These are phyloP conservation scores for Harrya chromipes DNA, from an alignment of 768 basidiomycete genomes.

Conservation along the genomic window DNA sequence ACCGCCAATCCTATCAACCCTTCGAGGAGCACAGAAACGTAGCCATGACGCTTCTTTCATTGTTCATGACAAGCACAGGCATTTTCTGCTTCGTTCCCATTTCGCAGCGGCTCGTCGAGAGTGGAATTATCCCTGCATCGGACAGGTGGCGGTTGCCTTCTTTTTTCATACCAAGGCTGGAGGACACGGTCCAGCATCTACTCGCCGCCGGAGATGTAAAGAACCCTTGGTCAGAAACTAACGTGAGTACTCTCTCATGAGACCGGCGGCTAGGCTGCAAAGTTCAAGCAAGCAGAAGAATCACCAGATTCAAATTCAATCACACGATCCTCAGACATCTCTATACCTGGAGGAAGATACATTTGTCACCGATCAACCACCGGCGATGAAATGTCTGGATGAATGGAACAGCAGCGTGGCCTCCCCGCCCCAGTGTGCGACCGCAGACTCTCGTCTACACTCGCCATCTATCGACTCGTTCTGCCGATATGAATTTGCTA, in stretches of 20 bases:
- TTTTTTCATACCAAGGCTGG: not conserved
- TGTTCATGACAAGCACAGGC: constrained; percentile 23
- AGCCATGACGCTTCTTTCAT: constrained; percentile 21
- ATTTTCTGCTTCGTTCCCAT: constrained; percentile 27
- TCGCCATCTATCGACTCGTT: constrained; percentile 1
- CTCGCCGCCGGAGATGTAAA: not conserved
- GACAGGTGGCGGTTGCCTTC: constrained; percentile 6
- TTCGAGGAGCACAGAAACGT: not conserved
- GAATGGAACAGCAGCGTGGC: not conserved
- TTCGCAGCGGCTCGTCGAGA: constrained; percentile 22
- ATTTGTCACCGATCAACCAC: not conserved
- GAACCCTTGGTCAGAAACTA: not conserved
- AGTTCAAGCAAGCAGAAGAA: not conserved
- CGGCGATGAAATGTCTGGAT: not conserved
- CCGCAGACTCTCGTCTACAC: not conserved
- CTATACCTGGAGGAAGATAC: not conserved
- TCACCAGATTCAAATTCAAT: not conserved
- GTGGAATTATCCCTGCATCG: constrained; percentile 16
- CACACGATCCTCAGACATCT: not conserved
- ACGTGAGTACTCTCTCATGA: constrained; percentile 5
- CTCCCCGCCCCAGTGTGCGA: not conserved
- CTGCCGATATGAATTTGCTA: constrained; percentile 3
- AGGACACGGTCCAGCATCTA: not conserved
- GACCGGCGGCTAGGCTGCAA: not conserved
- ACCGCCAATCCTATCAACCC: no score